These are phyloP conservation scores for Lablab purpureus DNA, from an alignment of 306 rosid genomes.

Conservation along the genomic window DNA sequence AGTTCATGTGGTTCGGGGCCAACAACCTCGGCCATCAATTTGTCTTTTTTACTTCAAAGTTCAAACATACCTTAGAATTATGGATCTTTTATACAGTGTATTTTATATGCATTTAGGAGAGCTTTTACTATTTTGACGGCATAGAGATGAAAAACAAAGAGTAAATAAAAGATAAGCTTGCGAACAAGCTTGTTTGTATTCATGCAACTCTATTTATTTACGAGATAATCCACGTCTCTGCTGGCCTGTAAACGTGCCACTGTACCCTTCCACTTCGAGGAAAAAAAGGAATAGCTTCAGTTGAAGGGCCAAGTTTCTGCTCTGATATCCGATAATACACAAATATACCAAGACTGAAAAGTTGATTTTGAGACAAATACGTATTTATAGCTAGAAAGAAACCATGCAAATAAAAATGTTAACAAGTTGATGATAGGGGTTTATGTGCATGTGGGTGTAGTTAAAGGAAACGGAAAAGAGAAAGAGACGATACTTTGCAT, in stretches of 20 bases:
- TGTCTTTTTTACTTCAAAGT: conserved; percentile 1
- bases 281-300: conserved; percentile 16
- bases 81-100: conserved; percentile 20
- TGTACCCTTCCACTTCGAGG: conserved; percentile 16
- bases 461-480: not conserved
- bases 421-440: conserved; percentile 42
- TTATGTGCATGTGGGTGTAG: conserved; percentile 40
- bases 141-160: not conserved
- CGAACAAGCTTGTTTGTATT: not conserved
- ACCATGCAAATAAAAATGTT: conserved; percentile 27
- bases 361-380: conserved; percentile 5
- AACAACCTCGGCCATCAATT: not conserved
- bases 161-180: not conserved
- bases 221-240: not conserved
- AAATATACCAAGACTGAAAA: not conserved
- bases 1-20: not conserved
- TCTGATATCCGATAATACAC: not conserved
- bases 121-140: not conserved
- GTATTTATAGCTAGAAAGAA: not conserved
- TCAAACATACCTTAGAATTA: not conserved
- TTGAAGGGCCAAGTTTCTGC: conserved; percentile 19
- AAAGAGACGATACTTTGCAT: conserved; percentile 61
- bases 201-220: not conserved
- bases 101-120: not conserved
- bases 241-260: conserved; percentile 29